These are phyloP conservation scores for Populus deltoides DNA, from an alignment of 345 rosid species.

Conservation along the genomic window DNA sequence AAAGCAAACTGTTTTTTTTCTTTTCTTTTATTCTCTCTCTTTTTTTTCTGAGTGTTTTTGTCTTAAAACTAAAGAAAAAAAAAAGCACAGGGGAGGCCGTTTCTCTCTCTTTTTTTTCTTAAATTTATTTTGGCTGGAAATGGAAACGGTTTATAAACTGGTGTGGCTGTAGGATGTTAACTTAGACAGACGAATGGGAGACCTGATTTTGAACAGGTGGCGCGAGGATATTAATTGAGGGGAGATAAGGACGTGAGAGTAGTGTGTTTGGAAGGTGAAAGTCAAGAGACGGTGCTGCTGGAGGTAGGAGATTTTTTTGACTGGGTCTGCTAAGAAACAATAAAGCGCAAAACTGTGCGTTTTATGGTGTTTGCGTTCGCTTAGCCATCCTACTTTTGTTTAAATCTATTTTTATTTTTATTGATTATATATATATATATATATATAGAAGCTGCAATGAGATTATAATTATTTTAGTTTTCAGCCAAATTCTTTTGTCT, in stretches of 20 bases:
- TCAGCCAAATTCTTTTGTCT: background rate
- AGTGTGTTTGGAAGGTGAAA: background rate
- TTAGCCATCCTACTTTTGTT: too few species aligned
- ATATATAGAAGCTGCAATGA: too few species aligned
- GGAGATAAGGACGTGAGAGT: background rate
- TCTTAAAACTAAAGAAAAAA: background rate
- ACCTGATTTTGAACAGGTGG: background rate
- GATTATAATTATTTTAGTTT: background rate
- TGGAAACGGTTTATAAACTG: background rate
- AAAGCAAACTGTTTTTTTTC: too few species aligned
- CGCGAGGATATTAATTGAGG: background rate
- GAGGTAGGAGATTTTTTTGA: slow-evolving; percentile 4
- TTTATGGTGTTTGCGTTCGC: background rate
- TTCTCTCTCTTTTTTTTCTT: too few species aligned
- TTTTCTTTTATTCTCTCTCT: background rate
- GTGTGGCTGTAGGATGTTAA: background rate
- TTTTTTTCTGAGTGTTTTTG: background rate
- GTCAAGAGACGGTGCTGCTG: background rate
- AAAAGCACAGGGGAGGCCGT: background rate
- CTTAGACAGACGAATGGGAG: background rate
- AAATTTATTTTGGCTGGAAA: background rate
- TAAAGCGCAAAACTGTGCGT: background rate
- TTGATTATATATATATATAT: too few species aligned
- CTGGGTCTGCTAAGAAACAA: background rate
- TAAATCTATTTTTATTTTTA: too few species aligned